These are phyloP conservation scores for Pleurotus salmoneostramineus DNA, from an alignment of 768 basidiomycete genomes.

Conservation along the genomic window DNA sequence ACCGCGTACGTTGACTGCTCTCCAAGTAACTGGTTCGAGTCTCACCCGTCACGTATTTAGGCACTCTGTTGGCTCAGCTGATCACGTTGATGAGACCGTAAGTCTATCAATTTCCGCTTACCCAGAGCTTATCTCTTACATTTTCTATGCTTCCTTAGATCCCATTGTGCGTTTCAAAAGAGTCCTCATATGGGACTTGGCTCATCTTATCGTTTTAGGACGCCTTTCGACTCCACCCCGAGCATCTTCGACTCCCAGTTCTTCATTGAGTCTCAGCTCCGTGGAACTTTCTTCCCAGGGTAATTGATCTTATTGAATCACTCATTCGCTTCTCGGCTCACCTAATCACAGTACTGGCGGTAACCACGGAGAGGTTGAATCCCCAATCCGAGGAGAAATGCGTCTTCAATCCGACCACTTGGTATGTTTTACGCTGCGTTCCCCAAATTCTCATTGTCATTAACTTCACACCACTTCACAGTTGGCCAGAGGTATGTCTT, in stretches of 20 bases:
- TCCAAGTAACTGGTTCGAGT: neutral
- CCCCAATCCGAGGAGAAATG: constrained; percentile 31
- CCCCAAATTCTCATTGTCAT: neutral
- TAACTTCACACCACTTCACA: neutral
- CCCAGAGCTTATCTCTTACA: neutral
- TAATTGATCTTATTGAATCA: constrained; percentile 12
- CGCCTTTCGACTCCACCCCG: constrained; percentile 45
- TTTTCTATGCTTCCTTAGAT: neutral
- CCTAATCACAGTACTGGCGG: constrained; percentile 24
- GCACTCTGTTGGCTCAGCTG: constrained; percentile 15
- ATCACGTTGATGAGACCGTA: constrained; percentile 16
- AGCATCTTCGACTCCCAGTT: constrained; percentile 39
- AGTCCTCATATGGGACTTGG: neutral
- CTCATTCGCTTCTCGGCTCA: neutral
- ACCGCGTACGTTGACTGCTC: constrained; percentile 19
- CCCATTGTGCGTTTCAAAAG: neutral
- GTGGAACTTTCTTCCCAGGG: constrained; percentile 39
- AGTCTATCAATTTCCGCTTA: neutral
- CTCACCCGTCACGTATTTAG: neutral
- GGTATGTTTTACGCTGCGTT: constrained; percentile 2
- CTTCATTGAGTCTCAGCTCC: constrained; percentile 41
- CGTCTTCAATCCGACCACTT: constrained; percentile 39
- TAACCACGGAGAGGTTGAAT: constrained; percentile 26
- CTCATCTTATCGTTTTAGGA: constrained; percentile 12
- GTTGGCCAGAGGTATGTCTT: constrained; percentile 22